Conservation (phyloP, 176 grass and related monocot species). For the Luzula sylvatica region DNA sequence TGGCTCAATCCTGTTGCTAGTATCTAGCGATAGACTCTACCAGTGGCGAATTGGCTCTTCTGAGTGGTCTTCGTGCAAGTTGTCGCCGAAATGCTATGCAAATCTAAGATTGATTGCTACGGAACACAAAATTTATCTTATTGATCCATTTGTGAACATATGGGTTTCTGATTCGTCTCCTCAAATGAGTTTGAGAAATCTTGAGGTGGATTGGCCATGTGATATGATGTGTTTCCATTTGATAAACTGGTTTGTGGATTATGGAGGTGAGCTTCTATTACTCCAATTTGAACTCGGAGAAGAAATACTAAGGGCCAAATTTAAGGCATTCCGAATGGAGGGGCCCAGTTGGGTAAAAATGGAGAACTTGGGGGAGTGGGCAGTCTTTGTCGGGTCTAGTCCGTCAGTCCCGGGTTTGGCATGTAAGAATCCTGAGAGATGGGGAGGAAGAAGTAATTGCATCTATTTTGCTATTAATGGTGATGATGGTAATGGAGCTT, state of each 20-base stretch:
- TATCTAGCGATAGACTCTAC: neutral
- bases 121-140: neutral
- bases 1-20: neutral
- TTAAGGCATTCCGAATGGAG: slow-evolving; percentile 1
- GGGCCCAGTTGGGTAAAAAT: slow-evolving; percentile 9
- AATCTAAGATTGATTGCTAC: neutral
- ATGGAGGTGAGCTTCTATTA: slow-evolving; percentile 2
- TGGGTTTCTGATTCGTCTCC: slow-evolving; percentile 7
- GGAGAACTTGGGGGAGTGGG: slow-evolving; percentile 3
- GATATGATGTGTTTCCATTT: neutral
- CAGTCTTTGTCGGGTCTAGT: neutral
- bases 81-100: neutral
- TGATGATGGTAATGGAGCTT: neutral
- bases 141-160: neutral
- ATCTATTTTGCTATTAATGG: slow-evolving; percentile 5
- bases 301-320: neutral
- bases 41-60: neutral
- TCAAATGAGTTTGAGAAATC: slow-evolving; percentile 1
- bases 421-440: slow-evolving; percentile 9
- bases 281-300: neutral
- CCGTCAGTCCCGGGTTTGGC: neutral
- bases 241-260: slow-evolving; percentile 15
- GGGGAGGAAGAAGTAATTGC: slow-evolving; percentile 15
- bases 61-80: neutral
- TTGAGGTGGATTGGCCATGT: neutral